Evolutionary conservation across 805 yeast genomes (phyloP).

Genomic region (Candida rishiriensis): DNA sequence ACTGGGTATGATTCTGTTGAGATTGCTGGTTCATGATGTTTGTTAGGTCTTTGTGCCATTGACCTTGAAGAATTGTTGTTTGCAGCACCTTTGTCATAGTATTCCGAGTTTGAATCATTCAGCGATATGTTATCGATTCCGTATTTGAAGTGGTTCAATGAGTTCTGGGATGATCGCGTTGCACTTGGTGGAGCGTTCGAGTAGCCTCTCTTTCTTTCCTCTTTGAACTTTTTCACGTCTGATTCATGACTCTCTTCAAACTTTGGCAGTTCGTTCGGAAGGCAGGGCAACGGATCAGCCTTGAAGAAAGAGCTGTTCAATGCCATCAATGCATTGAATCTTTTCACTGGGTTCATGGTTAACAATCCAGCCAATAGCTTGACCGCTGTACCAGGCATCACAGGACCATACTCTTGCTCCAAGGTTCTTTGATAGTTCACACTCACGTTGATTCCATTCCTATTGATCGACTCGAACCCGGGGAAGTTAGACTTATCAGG

Average conservation of each 20-base stretch:
- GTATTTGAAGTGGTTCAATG: slow-evolving; percentile 16
- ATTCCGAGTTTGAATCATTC: neutral
- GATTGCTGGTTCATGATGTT: neutral
- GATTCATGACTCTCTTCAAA: slow-evolving; percentile 89
- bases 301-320: slow-evolving; percentile 65
- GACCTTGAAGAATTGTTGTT: neutral
- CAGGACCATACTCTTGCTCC: slow-evolving; percentile 42
- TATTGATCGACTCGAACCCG: slow-evolving; percentile 53
- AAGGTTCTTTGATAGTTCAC: slow-evolving; percentile 36
- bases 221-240: slow-evolving; percentile 58
- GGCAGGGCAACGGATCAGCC: slow-evolving; percentile 60
- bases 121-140: slow-evolving; percentile 7
- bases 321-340: slow-evolving; percentile 81
- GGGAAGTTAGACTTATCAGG: slow-evolving; percentile 65
- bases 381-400: slow-evolving; percentile 39
- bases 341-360: slow-evolving; percentile 60
- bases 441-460: slow-evolving; percentile 37
- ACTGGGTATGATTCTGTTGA: neutral
- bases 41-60: neutral
- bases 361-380: slow-evolving; percentile 58
- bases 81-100: neutral
- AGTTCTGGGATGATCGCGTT: slow-evolving; percentile 10
- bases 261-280: slow-evolving; percentile 50
- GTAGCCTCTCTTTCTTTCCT: slow-evolving; percentile 23
- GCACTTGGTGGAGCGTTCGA: slow-evolving; percentile 1